Conservation (phyloP, 768 basidiomycete species). For the Leccinellum albellum region DNA sequence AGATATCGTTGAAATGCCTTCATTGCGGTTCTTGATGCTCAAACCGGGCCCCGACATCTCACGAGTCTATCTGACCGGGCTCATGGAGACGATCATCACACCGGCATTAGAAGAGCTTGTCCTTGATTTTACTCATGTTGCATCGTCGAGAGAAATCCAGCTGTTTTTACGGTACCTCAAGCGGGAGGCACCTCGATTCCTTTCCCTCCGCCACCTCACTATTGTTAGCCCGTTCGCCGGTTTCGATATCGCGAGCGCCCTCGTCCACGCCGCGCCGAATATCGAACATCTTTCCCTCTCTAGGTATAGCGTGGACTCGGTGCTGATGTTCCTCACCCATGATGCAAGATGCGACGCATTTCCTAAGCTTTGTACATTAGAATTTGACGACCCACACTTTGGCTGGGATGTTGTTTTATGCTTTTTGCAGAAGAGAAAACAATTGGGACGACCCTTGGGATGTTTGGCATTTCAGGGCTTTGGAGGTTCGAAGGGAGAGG, state of each 20-base stretch:
- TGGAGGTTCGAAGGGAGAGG: slow-evolving; percentile 13
- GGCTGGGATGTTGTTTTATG: slow-evolving; percentile 27
- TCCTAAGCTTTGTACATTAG: slow-evolving; percentile 13
- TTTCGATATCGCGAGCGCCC: slow-evolving; percentile 19
- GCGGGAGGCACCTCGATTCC: slow-evolving; percentile 24
- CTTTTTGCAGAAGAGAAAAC: slow-evolving; percentile 25
- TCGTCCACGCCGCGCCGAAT: slow-evolving; percentile 25
- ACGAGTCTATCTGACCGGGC: slow-evolving; percentile 23
- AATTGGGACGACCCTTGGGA: slow-evolving; percentile 16
- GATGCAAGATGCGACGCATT: slow-evolving; percentile 28
- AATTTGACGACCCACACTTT: slow-evolving; percentile 25
- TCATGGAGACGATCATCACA: slow-evolving; percentile 21
- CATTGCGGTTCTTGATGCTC: slow-evolving; percentile 18
- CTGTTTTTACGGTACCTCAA: slow-evolving; percentile 27
- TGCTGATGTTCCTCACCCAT: slow-evolving; percentile 24
- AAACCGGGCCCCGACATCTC: slow-evolving; percentile 28
- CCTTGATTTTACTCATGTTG: slow-evolving; percentile 24
- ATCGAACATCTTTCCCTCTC: slow-evolving; percentile 24
- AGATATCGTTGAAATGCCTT: slow-evolving; percentile 14
- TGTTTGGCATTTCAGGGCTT: slow-evolving; percentile 23
- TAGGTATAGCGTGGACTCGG: slow-evolving; percentile 21
- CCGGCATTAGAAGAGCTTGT: slow-evolving; percentile 24
- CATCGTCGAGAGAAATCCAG: slow-evolving; percentile 27
- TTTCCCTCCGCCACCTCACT: slow-evolving; percentile 20
- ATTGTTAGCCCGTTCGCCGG: slow-evolving; percentile 25